phyloP scores from a whole-genome alignment of 2,329 filamentous ascomycete genomes.

The Sporothrix brunneoviolacea region DNA sequence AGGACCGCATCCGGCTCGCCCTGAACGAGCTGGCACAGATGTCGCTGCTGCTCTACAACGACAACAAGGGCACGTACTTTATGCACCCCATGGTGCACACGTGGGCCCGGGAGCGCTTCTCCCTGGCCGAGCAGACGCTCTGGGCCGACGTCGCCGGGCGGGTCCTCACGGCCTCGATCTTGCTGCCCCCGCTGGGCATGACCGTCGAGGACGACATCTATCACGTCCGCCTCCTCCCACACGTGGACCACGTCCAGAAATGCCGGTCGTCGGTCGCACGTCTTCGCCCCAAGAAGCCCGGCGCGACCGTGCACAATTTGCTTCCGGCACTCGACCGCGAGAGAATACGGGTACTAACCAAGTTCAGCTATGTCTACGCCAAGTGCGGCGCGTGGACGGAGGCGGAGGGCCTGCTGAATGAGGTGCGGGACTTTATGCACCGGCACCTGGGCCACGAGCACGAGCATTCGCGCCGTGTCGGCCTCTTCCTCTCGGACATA shows the following conservation, averaged over 20 bases:
- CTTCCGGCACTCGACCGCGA: not conserved
- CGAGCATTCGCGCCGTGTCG: not conserved
- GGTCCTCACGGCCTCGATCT: not conserved
- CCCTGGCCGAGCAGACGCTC: not conserved
- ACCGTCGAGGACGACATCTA: not conserved
- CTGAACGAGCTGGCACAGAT: constrained; percentile 2
- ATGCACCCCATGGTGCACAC: constrained; percentile 6
- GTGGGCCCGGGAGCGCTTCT: not conserved
- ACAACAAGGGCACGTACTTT: not conserved
- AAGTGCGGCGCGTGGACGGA: not conserved
- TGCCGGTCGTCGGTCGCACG: not conserved
- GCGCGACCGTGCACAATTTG: not conserved
- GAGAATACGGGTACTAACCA: not conserved
- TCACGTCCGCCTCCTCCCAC: not conserved
- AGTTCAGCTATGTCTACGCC: constrained; percentile 1
- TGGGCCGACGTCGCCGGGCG: not conserved
- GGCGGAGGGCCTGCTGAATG: not conserved
- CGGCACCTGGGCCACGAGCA: not conserved
- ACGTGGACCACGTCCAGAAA: not conserved
- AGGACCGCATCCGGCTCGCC: not conserved
- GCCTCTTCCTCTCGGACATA: not conserved
- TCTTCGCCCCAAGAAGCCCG: not conserved
- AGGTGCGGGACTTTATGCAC: not conserved
- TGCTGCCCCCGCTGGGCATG: constrained; percentile 1
- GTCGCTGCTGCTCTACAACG: not conserved